A percentile compares a stretch with the other conserved stretches of the same genome.
Evolutionary conservation across 2,329 filamentous ascomycete genomes (phyloP).

Genomic region (Cladophialophora immunda): DNA sequence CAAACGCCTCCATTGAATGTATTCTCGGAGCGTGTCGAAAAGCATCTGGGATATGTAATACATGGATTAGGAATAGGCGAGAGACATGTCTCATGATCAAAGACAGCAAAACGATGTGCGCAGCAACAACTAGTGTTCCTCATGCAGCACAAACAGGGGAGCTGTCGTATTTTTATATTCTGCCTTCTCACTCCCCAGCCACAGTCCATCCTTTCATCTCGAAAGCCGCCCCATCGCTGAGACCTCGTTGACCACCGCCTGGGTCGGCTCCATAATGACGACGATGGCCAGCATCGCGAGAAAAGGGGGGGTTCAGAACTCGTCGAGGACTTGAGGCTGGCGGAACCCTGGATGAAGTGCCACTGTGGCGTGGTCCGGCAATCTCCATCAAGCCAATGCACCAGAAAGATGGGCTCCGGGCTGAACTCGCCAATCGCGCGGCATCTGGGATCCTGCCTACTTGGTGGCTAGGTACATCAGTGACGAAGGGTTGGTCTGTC

Average conservation of each 20-base stretch:
- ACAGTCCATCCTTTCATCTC: neutral
- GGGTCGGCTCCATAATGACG: neutral
- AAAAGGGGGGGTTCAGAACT: neutral
- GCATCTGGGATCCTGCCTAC: neutral
- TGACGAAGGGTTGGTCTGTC: too few species aligned
- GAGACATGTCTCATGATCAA: slow-evolving; percentile 21
- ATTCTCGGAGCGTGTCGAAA: neutral
- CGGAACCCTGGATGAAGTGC: slow-evolving; percentile 6
- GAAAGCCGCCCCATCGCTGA: slow-evolving; percentile 18
- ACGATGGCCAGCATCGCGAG: neutral
- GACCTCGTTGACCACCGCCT: neutral
- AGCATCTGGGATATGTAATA: slow-evolving; percentile 3
- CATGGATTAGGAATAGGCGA: slow-evolving; percentile 5
- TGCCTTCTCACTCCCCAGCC: neutral
- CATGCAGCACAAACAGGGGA: slow-evolving; percentile 4
- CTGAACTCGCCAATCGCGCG: slow-evolving; percentile 23
- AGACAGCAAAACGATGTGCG: neutral
- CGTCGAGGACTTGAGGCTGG: neutral
- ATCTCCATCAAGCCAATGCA: slow-evolving; percentile 14
- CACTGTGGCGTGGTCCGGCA: slow-evolving; percentile 31
- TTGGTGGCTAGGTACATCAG: neutral
- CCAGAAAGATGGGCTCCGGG: slow-evolving; percentile 1
- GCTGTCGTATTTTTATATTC: slow-evolving; percentile 5
- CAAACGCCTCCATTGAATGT: neutral
- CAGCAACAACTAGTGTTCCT: neutral